phyloP scores from a whole-genome alignment of 2,329 filamentous ascomycete genomes.

The Cladosporium colombiae region DNA sequence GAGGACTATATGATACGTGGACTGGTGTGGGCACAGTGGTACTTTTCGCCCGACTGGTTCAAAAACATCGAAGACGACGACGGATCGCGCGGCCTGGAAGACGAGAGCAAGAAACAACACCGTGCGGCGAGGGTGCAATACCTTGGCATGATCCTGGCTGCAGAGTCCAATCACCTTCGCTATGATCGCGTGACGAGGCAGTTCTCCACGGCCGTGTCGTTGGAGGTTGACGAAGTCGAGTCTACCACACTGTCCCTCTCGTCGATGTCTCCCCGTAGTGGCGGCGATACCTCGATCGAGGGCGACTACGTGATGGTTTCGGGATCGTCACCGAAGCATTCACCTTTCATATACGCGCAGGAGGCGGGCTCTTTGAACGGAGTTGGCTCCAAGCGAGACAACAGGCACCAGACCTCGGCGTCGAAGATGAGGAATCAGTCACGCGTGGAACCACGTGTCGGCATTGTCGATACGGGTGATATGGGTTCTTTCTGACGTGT shows the following conservation, averaged over 20 bases:
- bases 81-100: constrained; percentile 61
- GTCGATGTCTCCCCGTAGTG: constrained; percentile 2
- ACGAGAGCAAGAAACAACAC: constrained; percentile 57
- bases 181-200: constrained; percentile 16
- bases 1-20: constrained; percentile 71
- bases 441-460: neutral
- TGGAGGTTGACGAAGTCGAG: neutral
- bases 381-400: neutral
- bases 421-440: neutral
- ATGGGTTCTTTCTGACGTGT: neutral
- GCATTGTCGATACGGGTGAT: neutral
- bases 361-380: neutral
- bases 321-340: neutral
- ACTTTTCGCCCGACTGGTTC: constrained; percentile 64
- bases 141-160: constrained; percentile 17
- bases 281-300: neutral
- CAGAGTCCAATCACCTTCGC: constrained; percentile 2
- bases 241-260: constrained; percentile 5
- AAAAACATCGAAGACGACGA: constrained; percentile 65
- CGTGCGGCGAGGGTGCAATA: constrained; percentile 24
- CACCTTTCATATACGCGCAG: neutral
- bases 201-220: neutral
- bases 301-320: constrained; percentile 18
- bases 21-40: constrained; percentile 60
- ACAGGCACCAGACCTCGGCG: neutral